These are phyloP conservation scores for Escallonia rubra DNA, from an alignment of 129 eudicot species.

Conservation along the genomic window DNA sequence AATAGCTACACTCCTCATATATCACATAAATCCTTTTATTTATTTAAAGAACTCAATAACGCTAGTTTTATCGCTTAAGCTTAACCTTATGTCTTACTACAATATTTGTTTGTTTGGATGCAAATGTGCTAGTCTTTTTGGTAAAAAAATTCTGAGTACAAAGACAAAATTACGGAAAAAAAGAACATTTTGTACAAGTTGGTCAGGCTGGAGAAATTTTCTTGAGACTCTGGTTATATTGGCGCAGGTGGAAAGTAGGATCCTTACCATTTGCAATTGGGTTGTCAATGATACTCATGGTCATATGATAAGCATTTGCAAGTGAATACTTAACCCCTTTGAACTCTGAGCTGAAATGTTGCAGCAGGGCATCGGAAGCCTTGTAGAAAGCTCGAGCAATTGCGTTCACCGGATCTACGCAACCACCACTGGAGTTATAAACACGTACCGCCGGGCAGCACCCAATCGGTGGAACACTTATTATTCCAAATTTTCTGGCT, in stretches of 20 bases:
- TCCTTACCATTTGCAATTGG: constrained; percentile 25
- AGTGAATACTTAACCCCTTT: constrained; percentile 36
- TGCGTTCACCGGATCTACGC: constrained; percentile 21
- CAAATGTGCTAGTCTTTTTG: too few species aligned
- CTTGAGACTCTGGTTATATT: too few species aligned
- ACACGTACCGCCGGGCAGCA: constrained; percentile 26
- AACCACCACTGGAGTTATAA: constrained; percentile 14
- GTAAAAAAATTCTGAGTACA: too few species aligned
- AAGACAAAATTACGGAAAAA: too few species aligned
- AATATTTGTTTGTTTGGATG: too few species aligned
- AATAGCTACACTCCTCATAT: too few species aligned
- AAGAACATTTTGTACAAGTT: too few species aligned
- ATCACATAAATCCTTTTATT: too few species aligned
- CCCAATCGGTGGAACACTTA: constrained; percentile 44
- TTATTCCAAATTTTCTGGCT: constrained; percentile 42
- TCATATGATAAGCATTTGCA: constrained; percentile 40
- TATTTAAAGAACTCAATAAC: too few species aligned
- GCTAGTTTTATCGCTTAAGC: too few species aligned
- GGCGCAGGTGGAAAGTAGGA: background rate
- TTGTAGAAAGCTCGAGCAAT: constrained; percentile 22
- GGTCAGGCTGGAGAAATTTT: too few species aligned
- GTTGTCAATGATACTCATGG: constrained; percentile 40
- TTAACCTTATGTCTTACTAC: too few species aligned
- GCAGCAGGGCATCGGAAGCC: constrained; percentile 13
- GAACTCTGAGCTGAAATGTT: constrained; percentile 17